Evolutionary conservation across 495 filamentous ascomycete species (phyloP), one percentile per base, ranked within the genome.

Genomic region (Extremus antarcticus): DNA sequence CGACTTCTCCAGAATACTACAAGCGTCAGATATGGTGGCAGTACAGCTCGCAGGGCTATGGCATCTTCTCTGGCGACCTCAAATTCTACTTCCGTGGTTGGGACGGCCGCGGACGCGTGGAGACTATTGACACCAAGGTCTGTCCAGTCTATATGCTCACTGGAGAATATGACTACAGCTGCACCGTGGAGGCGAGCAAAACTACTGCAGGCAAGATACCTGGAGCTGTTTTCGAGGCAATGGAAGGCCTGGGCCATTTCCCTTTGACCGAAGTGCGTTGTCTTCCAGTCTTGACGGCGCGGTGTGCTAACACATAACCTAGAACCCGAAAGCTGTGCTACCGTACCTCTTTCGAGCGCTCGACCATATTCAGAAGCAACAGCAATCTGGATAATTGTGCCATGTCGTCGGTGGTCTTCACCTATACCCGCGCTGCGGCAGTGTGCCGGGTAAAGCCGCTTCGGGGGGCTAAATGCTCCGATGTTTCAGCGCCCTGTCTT

Each of bases 11-110:
- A 16, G 56, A 58, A 24, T 63, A 55, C 15, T 71, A 67, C 55
- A 66, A 66, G 58, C 65, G 65, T 25, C 65, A 71, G 23, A 65
- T 72, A 16, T 72, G 68, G 68, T 69, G 70, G 47, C 56, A 65
- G 25, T 71, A 71, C 59, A 63, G 57, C 38, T 58, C 57, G 11
- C 68, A 72, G 63, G 70, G 67, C 10, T 68, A 70, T 51, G 68
- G 68, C 25, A 65, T 73, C 45, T 73, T 70, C 57, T 63, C 69
- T 55, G 69, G 70, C 32, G 70, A 73, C 50, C 61, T 71, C 19
- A 67, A 73, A 53, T 73, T 73, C 50, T 73, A 73, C 62, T 73
- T 73, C 55, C 61, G 63, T 17, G 69, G 70, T 39, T 73, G 69
- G 68, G 70, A 73, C 53, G 70, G 69, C 9, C 58, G 70, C 2